These are phyloP conservation scores for Alternaria metachromatica DNA, from an alignment of 2,329 filamentous ascomycete genomes.

Conservation along the genomic window DNA sequence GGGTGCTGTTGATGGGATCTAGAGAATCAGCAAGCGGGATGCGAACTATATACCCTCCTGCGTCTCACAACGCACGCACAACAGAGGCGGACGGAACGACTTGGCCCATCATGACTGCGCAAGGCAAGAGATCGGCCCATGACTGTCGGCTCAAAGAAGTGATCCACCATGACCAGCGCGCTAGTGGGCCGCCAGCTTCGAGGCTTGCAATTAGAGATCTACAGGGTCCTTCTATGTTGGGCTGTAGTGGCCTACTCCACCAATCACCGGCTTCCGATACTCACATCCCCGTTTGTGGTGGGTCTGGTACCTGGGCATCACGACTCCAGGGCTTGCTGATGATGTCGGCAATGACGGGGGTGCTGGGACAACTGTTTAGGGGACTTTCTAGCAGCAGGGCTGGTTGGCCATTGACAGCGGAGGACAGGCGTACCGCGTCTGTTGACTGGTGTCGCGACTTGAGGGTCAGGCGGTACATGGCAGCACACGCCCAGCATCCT, in stretches of 20 bases:
- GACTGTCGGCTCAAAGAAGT: conserved; percentile 21
- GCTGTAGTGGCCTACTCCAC: background rate
- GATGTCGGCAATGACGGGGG: conserved; percentile 25
- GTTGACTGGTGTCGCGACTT: conserved; percentile 10
- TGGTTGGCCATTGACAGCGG: conserved; percentile 12
- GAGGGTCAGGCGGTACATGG: background rate
- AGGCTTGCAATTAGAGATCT: conserved; percentile 36
- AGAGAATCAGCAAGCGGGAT: conserved; percentile 18
- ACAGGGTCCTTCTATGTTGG: conserved; percentile 39
- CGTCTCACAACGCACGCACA: conserved; percentile 16
- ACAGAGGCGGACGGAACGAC: conserved; percentile 7
- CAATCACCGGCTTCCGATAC: conserved; percentile 23
- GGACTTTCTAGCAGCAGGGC: conserved; percentile 17
- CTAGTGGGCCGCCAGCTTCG: conserved; percentile 3
- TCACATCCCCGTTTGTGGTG: conserved; percentile 10
- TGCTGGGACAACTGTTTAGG: conserved; percentile 19
- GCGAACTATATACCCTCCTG: conserved; percentile 33
- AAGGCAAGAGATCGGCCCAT: conserved; percentile 32
- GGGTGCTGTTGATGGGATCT: background rate
- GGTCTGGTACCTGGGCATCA: conserved; percentile 7
- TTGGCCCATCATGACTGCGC: conserved; percentile 20
- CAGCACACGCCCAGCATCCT: background rate
- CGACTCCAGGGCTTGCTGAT: conserved; percentile 3
- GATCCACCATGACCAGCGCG: conserved; percentile 24
- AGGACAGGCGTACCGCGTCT: background rate